phyloP scores from a whole-genome alignment of 352 stramenopile species.

The Thraustochytrium aureum region DNA sequence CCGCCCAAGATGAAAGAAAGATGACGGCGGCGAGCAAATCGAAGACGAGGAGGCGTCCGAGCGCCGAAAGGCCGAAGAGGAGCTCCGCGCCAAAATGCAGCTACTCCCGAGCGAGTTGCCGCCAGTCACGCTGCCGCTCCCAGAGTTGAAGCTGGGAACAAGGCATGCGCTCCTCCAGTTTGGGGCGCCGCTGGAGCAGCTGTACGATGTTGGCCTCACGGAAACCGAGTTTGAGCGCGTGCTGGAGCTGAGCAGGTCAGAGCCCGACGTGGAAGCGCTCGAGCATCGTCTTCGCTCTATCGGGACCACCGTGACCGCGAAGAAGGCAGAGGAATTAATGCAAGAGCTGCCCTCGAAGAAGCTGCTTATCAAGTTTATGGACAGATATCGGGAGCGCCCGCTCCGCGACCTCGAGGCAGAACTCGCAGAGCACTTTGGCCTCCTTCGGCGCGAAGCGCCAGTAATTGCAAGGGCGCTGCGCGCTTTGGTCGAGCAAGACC shows the following conservation, averaged over 20 bases:
- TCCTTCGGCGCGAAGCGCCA: conserved; percentile 39
- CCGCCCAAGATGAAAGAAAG: too few species aligned
- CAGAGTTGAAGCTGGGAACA: background rate
- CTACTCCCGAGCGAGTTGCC: conserved; percentile 38
- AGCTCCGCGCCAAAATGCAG: conserved; percentile 44
- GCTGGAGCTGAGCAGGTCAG: conserved; percentile 64
- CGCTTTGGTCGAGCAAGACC: conserved; percentile 21
- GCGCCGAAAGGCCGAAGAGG: background rate
- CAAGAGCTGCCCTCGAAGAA: conserved; percentile 85
- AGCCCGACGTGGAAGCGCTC: conserved; percentile 64
- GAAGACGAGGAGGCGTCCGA: conserved; percentile 25
- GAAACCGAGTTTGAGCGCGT: conserved; percentile 64
- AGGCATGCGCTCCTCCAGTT: background rate
- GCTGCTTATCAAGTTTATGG: conserved; percentile 75
- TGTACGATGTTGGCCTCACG: conserved; percentile 69
- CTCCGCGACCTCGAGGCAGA: conserved; percentile 54
- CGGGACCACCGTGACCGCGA: conserved; percentile 71
- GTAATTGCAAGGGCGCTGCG: conserved; percentile 32
- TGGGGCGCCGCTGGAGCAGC: conserved; percentile 58
- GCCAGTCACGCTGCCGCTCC: background rate
- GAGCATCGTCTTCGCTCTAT: conserved; percentile 56
- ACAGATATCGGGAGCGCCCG: conserved; percentile 22
- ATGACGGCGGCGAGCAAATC: too few species aligned
- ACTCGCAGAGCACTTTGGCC: conserved; percentile 58
- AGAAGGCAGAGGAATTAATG: conserved; percentile 79